A percentile compares a stretch with the other conserved stretches of the same genome.
phyloP scores from a whole-genome alignment of 2,329 filamentous ascomycete genomes.

The Seiridium cupressi region DNA sequence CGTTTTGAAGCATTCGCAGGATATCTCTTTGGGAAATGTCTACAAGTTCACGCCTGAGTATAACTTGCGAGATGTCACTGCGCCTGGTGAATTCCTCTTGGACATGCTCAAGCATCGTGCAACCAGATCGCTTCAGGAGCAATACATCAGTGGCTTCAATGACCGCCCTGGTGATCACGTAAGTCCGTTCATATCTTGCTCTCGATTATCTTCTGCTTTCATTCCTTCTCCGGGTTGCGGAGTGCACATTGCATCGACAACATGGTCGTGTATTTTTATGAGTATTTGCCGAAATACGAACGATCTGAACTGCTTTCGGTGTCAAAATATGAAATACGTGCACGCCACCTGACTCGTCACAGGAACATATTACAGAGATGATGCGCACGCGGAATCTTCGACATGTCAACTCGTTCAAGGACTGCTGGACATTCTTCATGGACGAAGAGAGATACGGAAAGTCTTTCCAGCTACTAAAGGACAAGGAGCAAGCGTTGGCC shows the following conservation, averaged over 20 bases:
- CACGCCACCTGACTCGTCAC: no score
- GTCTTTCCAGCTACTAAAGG: slow-evolving; percentile 24
- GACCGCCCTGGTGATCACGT: slow-evolving; percentile 31
- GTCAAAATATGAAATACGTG: no score
- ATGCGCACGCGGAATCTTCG: slow-evolving; percentile 31
- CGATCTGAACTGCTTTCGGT: no score
- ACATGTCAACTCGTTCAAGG: slow-evolving; percentile 21
- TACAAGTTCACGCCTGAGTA: slow-evolving; percentile 40
- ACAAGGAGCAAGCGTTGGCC: slow-evolving; percentile 18
- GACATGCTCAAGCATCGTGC: slow-evolving; percentile 36
- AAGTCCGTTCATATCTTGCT: not conserved
- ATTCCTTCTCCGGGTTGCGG: not conserved
- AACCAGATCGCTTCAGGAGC: slow-evolving; percentile 28
- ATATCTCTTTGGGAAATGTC: slow-evolving; percentile 33
- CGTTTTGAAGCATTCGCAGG: slow-evolving; percentile 32
- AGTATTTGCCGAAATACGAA: no score
- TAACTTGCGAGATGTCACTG: slow-evolving; percentile 40
- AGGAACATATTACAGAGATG: slow-evolving; percentile 29
- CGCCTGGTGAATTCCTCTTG: slow-evolving; percentile 32
- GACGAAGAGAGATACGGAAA: slow-evolving; percentile 33
- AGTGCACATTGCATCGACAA: not conserved
- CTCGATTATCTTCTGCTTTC: not conserved
- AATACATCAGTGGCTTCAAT: slow-evolving; percentile 30
- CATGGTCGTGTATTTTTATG: no score
- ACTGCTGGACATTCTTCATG: slow-evolving; percentile 36